Conservation (phyloP, 2,329 filamentous ascomycete species). For the Chalaropsis ovoidea region DNA sequence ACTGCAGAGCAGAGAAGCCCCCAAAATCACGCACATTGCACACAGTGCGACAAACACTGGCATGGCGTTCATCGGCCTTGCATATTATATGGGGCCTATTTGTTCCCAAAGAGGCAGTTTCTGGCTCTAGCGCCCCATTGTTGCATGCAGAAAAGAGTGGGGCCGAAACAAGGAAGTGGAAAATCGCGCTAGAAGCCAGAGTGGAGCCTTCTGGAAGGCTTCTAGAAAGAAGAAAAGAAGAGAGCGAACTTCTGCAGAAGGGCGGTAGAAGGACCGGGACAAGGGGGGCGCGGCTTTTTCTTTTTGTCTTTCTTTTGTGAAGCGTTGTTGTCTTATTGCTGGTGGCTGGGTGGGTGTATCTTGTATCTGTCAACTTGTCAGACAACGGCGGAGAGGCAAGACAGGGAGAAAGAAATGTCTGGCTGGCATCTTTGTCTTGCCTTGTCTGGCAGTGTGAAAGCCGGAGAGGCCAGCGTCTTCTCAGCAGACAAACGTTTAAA, state of each 20-base stretch:
- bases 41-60: not conserved
- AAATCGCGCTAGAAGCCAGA: not conserved
- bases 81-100: not conserved
- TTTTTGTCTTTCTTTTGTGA: too few species aligned
- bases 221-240: not conserved
- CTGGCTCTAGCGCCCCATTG: not conserved
- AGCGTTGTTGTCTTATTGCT: not conserved
- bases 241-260: not conserved
- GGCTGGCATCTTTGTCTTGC: not conserved
- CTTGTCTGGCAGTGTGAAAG: too few species aligned
- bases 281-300: not conserved
- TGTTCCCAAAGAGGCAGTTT: not conserved
- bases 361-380: constrained; percentile 9
- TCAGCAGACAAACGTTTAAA: too few species aligned
- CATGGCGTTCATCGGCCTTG: not conserved
- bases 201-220: not conserved
- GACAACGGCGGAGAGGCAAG: too few species aligned
- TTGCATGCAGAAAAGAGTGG: not conserved
- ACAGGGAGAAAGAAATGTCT: not conserved
- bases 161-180: not conserved
- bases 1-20: too few species aligned
- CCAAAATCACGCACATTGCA: constrained; percentile 7
- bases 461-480: too few species aligned
- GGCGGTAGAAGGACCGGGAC: not conserved
- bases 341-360: not conserved